A percentile compares a stretch with the other conserved stretches of the same genome.
Conservation (phyloP, 768 basidiomycete genomes). For the Phlebiopsis flavidoalba region DNA sequence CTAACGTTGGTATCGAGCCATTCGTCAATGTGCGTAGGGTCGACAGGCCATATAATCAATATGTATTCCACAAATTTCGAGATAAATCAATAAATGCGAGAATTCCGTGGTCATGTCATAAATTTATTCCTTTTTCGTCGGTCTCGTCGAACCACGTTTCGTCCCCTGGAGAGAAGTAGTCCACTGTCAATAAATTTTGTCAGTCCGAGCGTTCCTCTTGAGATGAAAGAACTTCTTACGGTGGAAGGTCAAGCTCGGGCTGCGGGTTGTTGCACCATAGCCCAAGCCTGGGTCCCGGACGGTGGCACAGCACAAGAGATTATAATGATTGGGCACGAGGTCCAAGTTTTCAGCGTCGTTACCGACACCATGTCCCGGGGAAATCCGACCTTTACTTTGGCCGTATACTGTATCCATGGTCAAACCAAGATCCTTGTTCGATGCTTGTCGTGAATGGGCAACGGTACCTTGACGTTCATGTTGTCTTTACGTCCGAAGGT, state of each 20-base stretch:
- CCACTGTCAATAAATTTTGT: too few relatives aligned
- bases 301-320: not conserved
- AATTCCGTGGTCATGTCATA: too few relatives aligned
- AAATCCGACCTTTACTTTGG: not conserved
- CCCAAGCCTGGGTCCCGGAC: not conserved
- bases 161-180: too few relatives aligned
- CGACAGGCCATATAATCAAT: too few relatives aligned
- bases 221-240: not conserved
- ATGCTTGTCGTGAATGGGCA: not conserved
- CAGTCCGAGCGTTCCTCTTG: not conserved
- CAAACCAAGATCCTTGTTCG: not conserved
- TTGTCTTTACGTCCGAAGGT: not conserved
- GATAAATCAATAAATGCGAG: too few relatives aligned
- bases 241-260: not conserved
- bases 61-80: too few relatives aligned
- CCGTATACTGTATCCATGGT: not conserved
- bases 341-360: not conserved
- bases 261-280: too few relatives aligned
- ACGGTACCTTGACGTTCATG: not conserved
- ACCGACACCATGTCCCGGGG: not conserved
- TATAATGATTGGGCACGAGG: not conserved
- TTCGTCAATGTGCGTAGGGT: too few relatives aligned
- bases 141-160: too few relatives aligned
- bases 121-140: too few relatives aligned
- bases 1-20: too few relatives aligned